Conservation (phyloP, 495 filamentous ascomycete species). For the Penicillium subrubescens region DNA sequence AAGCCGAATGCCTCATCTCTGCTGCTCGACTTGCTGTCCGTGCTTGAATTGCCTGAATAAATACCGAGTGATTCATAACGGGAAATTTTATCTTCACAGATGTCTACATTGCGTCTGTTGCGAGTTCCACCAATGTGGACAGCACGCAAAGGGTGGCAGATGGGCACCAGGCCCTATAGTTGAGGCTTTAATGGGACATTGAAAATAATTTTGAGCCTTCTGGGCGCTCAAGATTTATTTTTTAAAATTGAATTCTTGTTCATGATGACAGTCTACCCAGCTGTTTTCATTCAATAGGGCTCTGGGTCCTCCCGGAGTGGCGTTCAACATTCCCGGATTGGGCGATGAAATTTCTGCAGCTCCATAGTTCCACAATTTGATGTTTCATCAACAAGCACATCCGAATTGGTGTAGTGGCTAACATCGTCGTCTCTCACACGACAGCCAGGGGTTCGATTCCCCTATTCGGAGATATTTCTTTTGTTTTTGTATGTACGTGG, state of each 20-base stretch:
- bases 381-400: slow-evolving; percentile 5
- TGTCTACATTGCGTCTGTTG: neutral
- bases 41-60: neutral
- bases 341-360: slow-evolving; percentile 1
- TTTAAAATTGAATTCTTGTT: neutral
- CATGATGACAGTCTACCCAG: neutral
- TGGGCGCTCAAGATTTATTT: neutral
- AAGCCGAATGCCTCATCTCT: neutral
- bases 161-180: neutral
- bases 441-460: slow-evolving; percentile 47
- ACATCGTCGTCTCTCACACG: slow-evolving; percentile 48
- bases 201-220: neutral
- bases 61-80: neutral
- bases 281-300: neutral
- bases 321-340: neutral
- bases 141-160: neutral
- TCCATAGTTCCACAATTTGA: neutral
- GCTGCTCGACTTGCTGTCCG: neutral
- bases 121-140: neutral
- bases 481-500: slow-evolving; percentile 2
- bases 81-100: neutral
- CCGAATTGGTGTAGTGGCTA: slow-evolving; percentile 49
- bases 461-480: slow-evolving; percentile 37
- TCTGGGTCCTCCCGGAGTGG: neutral
- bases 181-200: neutral